These are phyloP conservation scores for Sporothrix luriei DNA, from an alignment of 2,329 filamentous ascomycete genomes.

Conservation along the genomic window DNA sequence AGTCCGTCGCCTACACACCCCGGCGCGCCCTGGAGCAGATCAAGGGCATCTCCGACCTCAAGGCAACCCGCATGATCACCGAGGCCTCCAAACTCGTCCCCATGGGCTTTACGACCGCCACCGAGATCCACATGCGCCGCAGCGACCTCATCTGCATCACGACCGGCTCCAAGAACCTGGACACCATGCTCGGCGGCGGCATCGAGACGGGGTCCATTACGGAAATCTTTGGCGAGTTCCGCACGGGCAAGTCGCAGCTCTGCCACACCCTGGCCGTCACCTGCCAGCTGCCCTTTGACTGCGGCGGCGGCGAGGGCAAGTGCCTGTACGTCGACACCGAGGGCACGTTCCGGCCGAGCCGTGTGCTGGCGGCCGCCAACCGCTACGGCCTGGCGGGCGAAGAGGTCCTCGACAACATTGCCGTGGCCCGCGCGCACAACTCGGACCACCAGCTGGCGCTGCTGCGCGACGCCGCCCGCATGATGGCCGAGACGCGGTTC, in stretches of 20 bases:
- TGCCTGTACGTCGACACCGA: slow-evolving; percentile 99
- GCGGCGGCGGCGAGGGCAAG: slow-evolving; percentile 97
- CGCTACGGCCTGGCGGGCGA: slow-evolving; percentile 93
- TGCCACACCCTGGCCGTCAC: slow-evolving; percentile 98
- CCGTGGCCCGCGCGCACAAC: slow-evolving; percentile 97
- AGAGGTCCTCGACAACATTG: slow-evolving; percentile 97
- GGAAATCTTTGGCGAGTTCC: slow-evolving; percentile 96
- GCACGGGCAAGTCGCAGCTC: slow-evolving; percentile 97
- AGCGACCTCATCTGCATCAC: slow-evolving; percentile 98
- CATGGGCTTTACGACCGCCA: slow-evolving; percentile 98
- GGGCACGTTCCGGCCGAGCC: slow-evolving; percentile 92
- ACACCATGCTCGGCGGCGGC: slow-evolving; percentile 90
- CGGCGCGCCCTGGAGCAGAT: slow-evolving; percentile 85
- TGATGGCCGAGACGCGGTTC: slow-evolving; percentile 99
- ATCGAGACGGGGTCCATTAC: slow-evolving; percentile 97
- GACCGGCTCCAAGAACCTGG: slow-evolving; percentile 95
- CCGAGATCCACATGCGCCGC: slow-evolving; percentile 96
- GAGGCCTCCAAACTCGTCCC: slow-evolving; percentile 96
- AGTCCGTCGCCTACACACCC: slow-evolving; percentile 90
- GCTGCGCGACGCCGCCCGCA: slow-evolving; percentile 89
- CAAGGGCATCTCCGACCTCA: slow-evolving; percentile 97
- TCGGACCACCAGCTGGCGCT: slow-evolving; percentile 96
- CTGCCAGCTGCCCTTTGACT: slow-evolving; percentile 95
- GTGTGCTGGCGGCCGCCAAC: slow-evolving; percentile 87
- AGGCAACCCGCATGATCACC: slow-evolving; percentile 84